These are phyloP conservation scores for Taphrina flavorubra DNA, from an alignment of 1,139 yeast species.

Conservation along the genomic window DNA sequence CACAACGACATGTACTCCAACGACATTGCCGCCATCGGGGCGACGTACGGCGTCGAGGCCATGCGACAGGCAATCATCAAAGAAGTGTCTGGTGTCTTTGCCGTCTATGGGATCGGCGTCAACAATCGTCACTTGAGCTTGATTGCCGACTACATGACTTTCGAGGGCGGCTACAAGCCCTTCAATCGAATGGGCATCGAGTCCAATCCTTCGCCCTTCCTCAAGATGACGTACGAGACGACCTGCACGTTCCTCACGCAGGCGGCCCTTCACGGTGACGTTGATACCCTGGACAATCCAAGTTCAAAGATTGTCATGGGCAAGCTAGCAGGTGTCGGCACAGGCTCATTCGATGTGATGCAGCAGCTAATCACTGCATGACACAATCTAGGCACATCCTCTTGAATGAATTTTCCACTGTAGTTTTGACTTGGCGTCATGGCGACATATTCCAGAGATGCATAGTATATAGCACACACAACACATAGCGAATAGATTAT, in stretches of 20 bases:
- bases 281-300: constrained; percentile 88
- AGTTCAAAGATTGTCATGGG: constrained; percentile 96
- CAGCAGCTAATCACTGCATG: constrained; percentile 15
- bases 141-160: constrained; percentile 98
- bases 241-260: constrained; percentile 96
- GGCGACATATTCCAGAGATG: not conserved
- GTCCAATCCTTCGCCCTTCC: constrained; percentile 89
- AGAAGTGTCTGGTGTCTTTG: constrained; percentile 94
- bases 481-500: not conserved
- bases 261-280: constrained; percentile 91
- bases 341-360: constrained; percentile 86
- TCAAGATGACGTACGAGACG: constrained; percentile 99
- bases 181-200: constrained; percentile 99
- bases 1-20: constrained; percentile 88
- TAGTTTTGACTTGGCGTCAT: constrained; percentile 6
- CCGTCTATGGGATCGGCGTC: constrained; percentile 86
- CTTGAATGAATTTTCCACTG: too few relatives aligned
- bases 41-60: constrained; percentile 97
- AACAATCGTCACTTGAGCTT: constrained; percentile 92
- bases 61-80: constrained; percentile 96
- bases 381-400: not conserved
- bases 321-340: constrained; percentile 88
- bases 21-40: constrained; percentile 88
- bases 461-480: not conserved
- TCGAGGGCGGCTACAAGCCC: constrained; percentile 96